Conservation (phyloP, 805 yeast genomes). For the Metschnikowia drakensbergensis region DNA sequence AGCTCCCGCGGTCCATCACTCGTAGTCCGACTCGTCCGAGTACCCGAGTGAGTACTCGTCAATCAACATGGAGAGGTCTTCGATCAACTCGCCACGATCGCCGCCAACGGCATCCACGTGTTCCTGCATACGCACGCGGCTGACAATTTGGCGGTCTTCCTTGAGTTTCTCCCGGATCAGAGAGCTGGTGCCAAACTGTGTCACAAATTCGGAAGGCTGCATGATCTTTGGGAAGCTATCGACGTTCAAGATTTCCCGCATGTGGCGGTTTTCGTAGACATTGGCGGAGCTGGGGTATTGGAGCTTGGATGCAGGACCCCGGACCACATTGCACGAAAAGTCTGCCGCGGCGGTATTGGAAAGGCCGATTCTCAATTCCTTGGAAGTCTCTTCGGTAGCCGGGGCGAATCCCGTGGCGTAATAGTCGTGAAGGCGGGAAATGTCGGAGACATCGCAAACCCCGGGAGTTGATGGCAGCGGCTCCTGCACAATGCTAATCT, state of each 20-base stretch:
- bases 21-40: slow-evolving; percentile 23
- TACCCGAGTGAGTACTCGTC: slow-evolving; percentile 51
- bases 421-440: neutral
- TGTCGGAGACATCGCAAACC: neutral
- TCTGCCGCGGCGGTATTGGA: neutral
- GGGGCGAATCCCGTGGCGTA: neutral
- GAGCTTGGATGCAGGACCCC: neutral
- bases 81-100: slow-evolving; percentile 52
- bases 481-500: slow-evolving; percentile 19
- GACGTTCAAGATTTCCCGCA: slow-evolving; percentile 21
- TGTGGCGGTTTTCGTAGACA: slow-evolving; percentile 10
- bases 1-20: neutral
- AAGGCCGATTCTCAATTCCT: neutral
- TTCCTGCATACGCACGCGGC: slow-evolving; percentile 16
- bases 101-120: slow-evolving; percentile 32
- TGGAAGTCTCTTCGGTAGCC: neutral
- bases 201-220: slow-evolving; percentile 6
- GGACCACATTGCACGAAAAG: slow-evolving; percentile 1
- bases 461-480: neutral
- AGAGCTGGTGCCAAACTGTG: slow-evolving; percentile 26
- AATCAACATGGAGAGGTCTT: slow-evolving; percentile 42
- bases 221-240: slow-evolving; percentile 31
- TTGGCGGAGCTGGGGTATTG: neutral
- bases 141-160: slow-evolving; percentile 19
- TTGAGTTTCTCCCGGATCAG: slow-evolving; percentile 27